These are phyloP conservation scores for Auricularia sp. DNA, from an alignment of 768 basidiomycete genomes.

Conservation along the genomic window DNA sequence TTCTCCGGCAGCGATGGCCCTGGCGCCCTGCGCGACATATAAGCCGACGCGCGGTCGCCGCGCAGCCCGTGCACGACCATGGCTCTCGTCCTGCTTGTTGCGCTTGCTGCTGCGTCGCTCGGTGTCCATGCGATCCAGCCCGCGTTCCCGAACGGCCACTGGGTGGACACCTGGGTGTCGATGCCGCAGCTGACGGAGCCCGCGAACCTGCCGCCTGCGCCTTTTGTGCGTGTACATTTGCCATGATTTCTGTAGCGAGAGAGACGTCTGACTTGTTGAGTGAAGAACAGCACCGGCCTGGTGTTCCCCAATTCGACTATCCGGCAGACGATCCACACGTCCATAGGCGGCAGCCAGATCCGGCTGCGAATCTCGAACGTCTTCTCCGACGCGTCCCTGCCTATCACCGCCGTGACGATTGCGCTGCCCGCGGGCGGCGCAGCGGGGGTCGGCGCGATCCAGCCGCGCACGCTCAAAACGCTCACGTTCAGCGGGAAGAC, in stretches of 20 bases:
- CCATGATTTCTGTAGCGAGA: neutral
- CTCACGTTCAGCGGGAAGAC: conserved; percentile 37
- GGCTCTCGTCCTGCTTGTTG: neutral
- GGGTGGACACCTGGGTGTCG: conserved; percentile 21
- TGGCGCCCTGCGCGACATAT: neutral
- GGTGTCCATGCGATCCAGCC: neutral
- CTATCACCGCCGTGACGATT: conserved; percentile 36
- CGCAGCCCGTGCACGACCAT: neutral
- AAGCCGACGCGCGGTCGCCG: neutral
- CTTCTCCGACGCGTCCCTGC: conserved; percentile 34
- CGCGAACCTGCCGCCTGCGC: conserved; percentile 20
- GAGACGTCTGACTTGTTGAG: neutral
- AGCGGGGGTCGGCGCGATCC: conserved; percentile 30
- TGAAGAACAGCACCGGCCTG: conserved; percentile 16
- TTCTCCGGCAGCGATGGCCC: neutral
- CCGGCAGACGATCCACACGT: conserved; percentile 39
- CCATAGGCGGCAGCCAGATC: conserved; percentile 29
- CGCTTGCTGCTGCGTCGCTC: neutral
- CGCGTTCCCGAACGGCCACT: conserved; percentile 12
- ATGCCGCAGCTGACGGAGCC: conserved; percentile 25
- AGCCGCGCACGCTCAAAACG: conserved; percentile 23
- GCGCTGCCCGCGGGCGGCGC: conserved; percentile 29
- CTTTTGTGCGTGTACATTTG: conserved; percentile 10
- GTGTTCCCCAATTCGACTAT: conserved; percentile 40
- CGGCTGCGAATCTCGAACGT: conserved; percentile 40